Conservation (phyloP, 2,329 filamentous ascomycete genomes). For the Diaporthe nobilis region DNA sequence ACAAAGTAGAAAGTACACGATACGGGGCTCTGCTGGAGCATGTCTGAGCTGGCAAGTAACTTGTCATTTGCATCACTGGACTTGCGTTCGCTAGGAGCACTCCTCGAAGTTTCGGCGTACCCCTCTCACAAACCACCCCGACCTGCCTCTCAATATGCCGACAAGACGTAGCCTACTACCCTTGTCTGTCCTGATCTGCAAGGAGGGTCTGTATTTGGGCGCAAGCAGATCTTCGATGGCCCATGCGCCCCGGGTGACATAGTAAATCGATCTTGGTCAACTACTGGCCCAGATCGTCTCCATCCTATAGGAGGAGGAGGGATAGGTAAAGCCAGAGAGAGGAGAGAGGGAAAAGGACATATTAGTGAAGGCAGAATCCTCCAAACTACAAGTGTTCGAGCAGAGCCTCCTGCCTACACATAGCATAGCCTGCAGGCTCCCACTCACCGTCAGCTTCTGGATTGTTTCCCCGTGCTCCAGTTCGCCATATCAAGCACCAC, state of each 20-base stretch:
- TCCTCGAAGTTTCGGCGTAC: conserved; percentile 6
- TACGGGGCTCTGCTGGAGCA: conserved; percentile 37
- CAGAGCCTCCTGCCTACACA: conserved; percentile 2
- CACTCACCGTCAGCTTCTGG: conserved; percentile 34
- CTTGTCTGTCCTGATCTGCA: conserved; percentile 31
- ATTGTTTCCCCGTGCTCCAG: conserved; percentile 30
- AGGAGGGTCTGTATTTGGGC: conserved; percentile 14
- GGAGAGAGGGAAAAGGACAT: not conserved
- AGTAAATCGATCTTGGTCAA: not conserved
- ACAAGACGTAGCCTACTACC: conserved; percentile 15
- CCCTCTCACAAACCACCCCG: conserved; percentile 24
- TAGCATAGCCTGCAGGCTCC: conserved; percentile 22
- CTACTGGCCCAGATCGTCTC: conserved; percentile 5
- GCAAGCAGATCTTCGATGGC: conserved; percentile 6
- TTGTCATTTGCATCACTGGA: conserved; percentile 23
- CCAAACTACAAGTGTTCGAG: conserved; percentile 23
- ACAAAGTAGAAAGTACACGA: conserved; percentile 34
- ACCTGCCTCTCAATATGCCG: conserved; percentile 13
- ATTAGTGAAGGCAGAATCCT: conserved; percentile 7
- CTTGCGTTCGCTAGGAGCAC: conserved; percentile 27
- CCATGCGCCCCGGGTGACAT: conserved; percentile 9
- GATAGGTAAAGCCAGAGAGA: not conserved
- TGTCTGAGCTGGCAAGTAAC: conserved; percentile 36
- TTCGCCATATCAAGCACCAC: conserved; percentile 39
- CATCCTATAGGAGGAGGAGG: not conserved